Evolutionary conservation across 2,329 filamentous ascomycete species (phyloP), one percentile per base, ranked within the genome.

Genomic region (Elsinoe perseae): DNA sequence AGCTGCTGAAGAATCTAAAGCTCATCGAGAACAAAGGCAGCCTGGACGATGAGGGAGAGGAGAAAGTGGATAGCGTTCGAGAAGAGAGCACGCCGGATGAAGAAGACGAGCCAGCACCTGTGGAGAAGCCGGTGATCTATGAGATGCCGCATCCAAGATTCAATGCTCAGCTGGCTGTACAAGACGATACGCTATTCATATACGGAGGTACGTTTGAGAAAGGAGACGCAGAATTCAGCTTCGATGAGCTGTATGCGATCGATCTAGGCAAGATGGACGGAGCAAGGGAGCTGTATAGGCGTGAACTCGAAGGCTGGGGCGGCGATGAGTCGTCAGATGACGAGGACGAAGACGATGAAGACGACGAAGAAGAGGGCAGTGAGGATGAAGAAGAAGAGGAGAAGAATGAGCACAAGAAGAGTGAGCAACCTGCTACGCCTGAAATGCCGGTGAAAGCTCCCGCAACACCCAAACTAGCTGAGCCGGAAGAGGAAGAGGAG

Each of bases 181-280:
- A 97, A 71, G 89, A 91, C 62, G 93, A 98, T 68, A 83, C 88
- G 7, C 78, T 97, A 1, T 98, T 92, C 72, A 89, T 97, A 55
- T 97, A 95, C 66, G 91, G 93, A 27, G 93, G 93, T 16, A 98
- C 92, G 0, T 96, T 87, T 65, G 93, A 98, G 68, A 93, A 95
- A 68, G 92, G 89, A 16, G 93, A 98, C 65, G 81, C 89, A 20
- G 93, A 98, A 70, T 95, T 87, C 65, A 97, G 91, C 0, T 95
- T 97, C 70, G 91, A 96, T 64, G 93, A 98, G 65, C 77, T 98
- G 71, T 95, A 95, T 72, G 85, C 89, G 1, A 84, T 97, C 58
- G 90, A 98, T 65, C 77, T 98, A n/a, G 91, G 86, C 58, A 96
- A 95, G 71, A 78, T 98, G 59, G 90, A 97, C 63, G 93, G 93